Evolutionary conservation across 768 basidiomycete genomes (phyloP).

Genomic region (Russula brevipes): DNA sequence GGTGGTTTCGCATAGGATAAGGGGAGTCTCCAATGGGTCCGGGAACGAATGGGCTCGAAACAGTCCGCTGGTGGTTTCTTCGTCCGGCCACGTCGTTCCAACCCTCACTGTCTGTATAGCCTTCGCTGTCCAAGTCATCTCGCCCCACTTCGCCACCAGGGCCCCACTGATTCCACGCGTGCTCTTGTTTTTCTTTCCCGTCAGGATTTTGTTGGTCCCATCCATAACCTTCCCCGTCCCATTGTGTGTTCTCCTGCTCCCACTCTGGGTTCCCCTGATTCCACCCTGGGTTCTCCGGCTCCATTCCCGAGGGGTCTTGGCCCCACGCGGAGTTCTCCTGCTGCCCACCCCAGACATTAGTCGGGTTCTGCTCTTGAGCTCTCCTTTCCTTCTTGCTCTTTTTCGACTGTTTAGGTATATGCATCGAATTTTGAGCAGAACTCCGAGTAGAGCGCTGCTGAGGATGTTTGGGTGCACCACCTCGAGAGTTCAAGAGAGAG

Average conservation of each 20-base stretch:
- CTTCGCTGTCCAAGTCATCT: constrained; percentile 18
- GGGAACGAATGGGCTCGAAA: constrained; percentile 17
- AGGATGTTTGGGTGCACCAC: constrained; percentile 2
- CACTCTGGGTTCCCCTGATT: not conserved
- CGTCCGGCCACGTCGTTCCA: constrained; percentile 20
- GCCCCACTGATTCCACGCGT: constrained; percentile 9
- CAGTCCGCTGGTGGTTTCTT: not conserved
- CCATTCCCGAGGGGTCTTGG: constrained; percentile 3
- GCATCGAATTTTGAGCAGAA: not conserved
- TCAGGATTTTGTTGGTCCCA: constrained; percentile 5
- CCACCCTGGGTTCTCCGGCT: not conserved
- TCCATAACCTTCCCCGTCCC: not conserved
- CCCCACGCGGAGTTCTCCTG: constrained; percentile 1
- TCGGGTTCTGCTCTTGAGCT: constrained; percentile 7
- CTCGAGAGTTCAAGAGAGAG: constrained; percentile 10
- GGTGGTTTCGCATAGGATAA: constrained; percentile 16
- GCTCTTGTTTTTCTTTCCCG: not conserved
- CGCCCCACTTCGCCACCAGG: not conserved
- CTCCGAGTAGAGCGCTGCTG: constrained; percentile 9
- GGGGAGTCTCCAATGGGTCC: constrained; percentile 4
- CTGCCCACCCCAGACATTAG: constrained; percentile 4
- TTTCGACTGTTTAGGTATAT: constrained; percentile 7
- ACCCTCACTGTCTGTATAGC: constrained; percentile 13
- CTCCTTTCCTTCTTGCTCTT: constrained; percentile 19
- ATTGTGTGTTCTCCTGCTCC: not conserved